Evolutionary conservation across 2,329 filamentous ascomycete species (phyloP), one percentile per base, ranked within the genome.

Genomic region (Penicillium sp.): DNA sequence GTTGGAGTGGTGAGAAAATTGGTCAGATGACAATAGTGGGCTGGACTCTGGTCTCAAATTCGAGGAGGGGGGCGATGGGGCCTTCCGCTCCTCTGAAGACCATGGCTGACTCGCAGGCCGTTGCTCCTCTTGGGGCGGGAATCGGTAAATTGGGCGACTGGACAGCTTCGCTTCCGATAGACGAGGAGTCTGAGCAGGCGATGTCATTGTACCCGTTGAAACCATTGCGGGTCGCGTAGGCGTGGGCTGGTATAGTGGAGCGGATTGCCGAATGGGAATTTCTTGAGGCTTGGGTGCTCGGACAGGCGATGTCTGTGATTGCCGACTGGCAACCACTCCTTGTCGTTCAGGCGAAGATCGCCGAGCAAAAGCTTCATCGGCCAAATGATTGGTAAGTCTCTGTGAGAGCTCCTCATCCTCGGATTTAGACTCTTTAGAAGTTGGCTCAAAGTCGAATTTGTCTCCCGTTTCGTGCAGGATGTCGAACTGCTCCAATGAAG

Each of bases 401-500:
- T 90, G 85, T 31, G 83, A 86, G 16, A 91, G 74, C 53, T 83
- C 80, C 19, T 81, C 81, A 29, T 84, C 75, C 42, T 75, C 62
- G 2, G 68, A 53, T 29, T 75, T 75, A 11, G 77, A 75, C 11
- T 79, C 76, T 25, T 78, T 7, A n/a, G 81, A 72, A 14, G 81
- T 69, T 44, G 80, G 75, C 58, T 91, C 88, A 71, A 97, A 97
- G 54, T 93, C 88, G 67, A 97, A 97, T 58, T 91, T 93, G 59
- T 85, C 78, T 3, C 90, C 90, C 60, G 90, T 85, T 61, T 98
- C 92, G 65, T 96, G 92, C 45, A 97, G 79, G 19, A 99, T 80
- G 3, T 93, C 88, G 70, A 99, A 99, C 65, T 98, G 91, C 68
- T 98, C 93, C 25, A 99, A 81, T 6, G 91, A 93, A 0, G 95